These are phyloP conservation scores for Linaria vulgaris DNA, from an alignment of 257 asterid genomes.

Conservation along the genomic window DNA sequence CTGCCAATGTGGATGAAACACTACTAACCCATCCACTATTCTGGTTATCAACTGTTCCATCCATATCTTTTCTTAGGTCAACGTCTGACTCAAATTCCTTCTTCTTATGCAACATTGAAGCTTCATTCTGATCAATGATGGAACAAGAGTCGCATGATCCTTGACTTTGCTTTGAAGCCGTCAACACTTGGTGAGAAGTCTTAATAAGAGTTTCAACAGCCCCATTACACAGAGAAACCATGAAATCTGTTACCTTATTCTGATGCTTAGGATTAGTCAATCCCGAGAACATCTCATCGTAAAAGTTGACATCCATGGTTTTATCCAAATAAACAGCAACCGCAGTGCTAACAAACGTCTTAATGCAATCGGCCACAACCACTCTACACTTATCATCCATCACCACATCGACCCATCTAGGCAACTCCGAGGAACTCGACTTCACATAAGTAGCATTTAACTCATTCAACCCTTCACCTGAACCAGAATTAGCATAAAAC, in stretches of 20 bases:
- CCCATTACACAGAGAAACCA: slow-evolving; percentile 85
- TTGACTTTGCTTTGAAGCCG: slow-evolving; percentile 53
- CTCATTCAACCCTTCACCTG: slow-evolving; percentile 36
- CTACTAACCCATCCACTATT: slow-evolving; percentile 69
- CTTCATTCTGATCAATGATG: slow-evolving; percentile 37
- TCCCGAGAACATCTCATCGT: slow-evolving; percentile 80
- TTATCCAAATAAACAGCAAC: slow-evolving; percentile 86
- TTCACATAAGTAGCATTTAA: slow-evolving; percentile 23
- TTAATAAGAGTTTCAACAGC: slow-evolving; percentile 86
- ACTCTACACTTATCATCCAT: slow-evolving; percentile 61
- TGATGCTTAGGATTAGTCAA: slow-evolving; percentile 92
- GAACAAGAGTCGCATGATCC: slow-evolving; percentile 34
- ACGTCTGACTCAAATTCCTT: slow-evolving; percentile 36
- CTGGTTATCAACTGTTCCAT: slow-evolving; percentile 37
- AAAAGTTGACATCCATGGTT: slow-evolving; percentile 81
- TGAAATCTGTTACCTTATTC: slow-evolving; percentile 50
- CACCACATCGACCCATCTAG: slow-evolving; percentile 58
- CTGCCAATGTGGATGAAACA: slow-evolving; percentile 76
- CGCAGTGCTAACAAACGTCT: slow-evolving; percentile 79
- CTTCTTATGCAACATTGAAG: slow-evolving; percentile 23
- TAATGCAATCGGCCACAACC: slow-evolving; percentile 73
- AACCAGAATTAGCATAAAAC: slow-evolving; percentile 37
- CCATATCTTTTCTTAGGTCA: slow-evolving; percentile 28
- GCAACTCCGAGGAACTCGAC: slow-evolving; percentile 36
- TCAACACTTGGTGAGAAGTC: slow-evolving; percentile 83